These are phyloP conservation scores for Metschnikowia anglica DNA, from an alignment of 805 yeast species.

Conservation along the genomic window DNA sequence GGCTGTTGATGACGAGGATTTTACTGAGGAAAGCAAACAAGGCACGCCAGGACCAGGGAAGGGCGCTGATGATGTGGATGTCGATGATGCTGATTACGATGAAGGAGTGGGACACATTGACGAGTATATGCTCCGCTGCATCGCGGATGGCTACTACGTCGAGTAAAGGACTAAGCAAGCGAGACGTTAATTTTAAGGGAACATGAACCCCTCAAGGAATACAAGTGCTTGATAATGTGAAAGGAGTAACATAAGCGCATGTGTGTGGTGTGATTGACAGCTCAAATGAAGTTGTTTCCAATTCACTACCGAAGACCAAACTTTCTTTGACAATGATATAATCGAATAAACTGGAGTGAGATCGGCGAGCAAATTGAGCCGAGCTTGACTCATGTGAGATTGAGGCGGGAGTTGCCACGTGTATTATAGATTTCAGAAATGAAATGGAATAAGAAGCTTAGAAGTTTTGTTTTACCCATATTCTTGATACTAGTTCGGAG, in stretches of 20 bases:
- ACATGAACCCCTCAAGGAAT: too few species aligned
- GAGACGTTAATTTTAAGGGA: neutral
- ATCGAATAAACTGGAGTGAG: too few species aligned
- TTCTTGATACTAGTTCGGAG: neutral
- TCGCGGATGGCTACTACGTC: constrained; percentile 74
- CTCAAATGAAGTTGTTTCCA: too few species aligned
- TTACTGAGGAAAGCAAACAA: constrained; percentile 49
- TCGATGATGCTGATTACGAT: constrained; percentile 42
- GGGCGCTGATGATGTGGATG: constrained; percentile 31
- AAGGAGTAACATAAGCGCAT: too few species aligned
- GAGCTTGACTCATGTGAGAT: too few species aligned
- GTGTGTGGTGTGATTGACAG: too few species aligned
- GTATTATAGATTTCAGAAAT: constrained; percentile 1
- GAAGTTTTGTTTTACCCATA: neutral
- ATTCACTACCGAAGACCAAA: too few species aligned
- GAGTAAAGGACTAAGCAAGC: constrained; percentile 16
- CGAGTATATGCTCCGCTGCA: constrained; percentile 91
- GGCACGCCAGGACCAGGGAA: constrained; percentile 31
- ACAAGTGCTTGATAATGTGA: too few species aligned
- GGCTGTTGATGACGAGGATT: constrained; percentile 82
- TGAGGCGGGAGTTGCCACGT: neutral
- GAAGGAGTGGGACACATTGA: constrained; percentile 82
- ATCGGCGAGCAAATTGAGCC: too few species aligned
- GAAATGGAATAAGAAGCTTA: neutral
- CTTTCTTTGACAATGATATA: too few species aligned